A percentile compares a stretch with the other conserved stretches of the same genome.
phyloP scores from a whole-genome alignment of 2,329 filamentous ascomycete species.

The Apiospora malaysiana region DNA sequence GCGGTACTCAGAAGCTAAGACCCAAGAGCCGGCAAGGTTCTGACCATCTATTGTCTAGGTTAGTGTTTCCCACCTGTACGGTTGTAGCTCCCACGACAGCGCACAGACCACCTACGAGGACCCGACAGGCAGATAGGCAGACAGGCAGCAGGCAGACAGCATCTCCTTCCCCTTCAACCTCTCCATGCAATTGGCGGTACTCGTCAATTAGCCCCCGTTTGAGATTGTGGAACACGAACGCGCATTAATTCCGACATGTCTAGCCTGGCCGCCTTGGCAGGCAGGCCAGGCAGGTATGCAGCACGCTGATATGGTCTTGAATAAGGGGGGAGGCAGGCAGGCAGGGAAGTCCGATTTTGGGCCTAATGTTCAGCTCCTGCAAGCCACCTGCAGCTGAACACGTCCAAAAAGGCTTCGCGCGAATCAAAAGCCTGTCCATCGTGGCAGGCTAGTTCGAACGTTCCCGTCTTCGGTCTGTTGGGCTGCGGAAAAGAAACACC shows the following conservation, averaged over 20 bases:
- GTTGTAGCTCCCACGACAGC: too few species aligned
- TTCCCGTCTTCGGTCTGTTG: not conserved
- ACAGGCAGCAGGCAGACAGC: too few species aligned
- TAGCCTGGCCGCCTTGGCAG: not conserved
- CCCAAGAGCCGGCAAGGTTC: too few species aligned
- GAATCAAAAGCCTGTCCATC: not conserved
- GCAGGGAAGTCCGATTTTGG: not conserved
- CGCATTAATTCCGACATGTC: not conserved
- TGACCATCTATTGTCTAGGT: too few species aligned
- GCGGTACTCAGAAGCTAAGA: too few species aligned
- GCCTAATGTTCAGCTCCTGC: constrained; percentile 17
- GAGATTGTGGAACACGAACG: not conserved
- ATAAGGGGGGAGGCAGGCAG: too few species aligned
- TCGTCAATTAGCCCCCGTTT: not conserved
- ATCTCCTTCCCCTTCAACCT: too few species aligned
- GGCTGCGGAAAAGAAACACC: not conserved
- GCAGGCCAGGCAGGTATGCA: not conserved
- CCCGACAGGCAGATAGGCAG: too few species aligned
- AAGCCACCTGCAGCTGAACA: constrained; percentile 16
- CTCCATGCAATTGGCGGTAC: not conserved
- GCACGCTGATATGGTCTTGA: not conserved
- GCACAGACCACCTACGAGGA: not conserved
- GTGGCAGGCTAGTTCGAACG: not conserved
- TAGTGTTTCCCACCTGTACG: too few species aligned
- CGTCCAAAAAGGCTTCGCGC: constrained; percentile 7